Percentiles rank a stretch among this genome's conserved stretches.
phyloP scores from a whole-genome alignment of 2,329 filamentous ascomycete genomes.

The Trichoderma guizhouense region DNA sequence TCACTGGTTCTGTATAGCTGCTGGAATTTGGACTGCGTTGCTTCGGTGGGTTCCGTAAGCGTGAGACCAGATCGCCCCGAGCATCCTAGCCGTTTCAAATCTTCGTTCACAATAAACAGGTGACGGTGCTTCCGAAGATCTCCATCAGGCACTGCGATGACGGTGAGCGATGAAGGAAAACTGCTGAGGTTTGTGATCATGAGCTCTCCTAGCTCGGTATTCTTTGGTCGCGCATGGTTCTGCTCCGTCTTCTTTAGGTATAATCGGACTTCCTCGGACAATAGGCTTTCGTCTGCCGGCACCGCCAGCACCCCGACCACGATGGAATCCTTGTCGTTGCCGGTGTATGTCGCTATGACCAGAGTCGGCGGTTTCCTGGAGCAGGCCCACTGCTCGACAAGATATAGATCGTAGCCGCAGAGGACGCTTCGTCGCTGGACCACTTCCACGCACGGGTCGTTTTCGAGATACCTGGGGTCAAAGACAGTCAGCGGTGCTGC shows the following conservation, averaged over 20 bases:
- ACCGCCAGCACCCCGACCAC: constrained; percentile 77
- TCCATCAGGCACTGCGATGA: constrained; percentile 86
- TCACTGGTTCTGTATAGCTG: constrained; percentile 88
- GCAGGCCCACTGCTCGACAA: constrained; percentile 97
- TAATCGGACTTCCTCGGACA: constrained; percentile 73
- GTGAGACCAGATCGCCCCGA: constrained; percentile 85
- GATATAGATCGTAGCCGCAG: constrained; percentile 83
- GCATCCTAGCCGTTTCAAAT: constrained; percentile 88
- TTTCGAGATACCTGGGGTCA: constrained; percentile 67
- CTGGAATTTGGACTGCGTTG: constrained; percentile 86
- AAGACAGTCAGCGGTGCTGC: background rate
- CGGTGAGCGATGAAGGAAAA: constrained; percentile 86
- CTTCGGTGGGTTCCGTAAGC: constrained; percentile 70
- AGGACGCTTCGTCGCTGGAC: constrained; percentile 69
- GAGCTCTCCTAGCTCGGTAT: constrained; percentile 76
- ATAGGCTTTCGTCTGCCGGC: constrained; percentile 72
- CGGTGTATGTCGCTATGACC: constrained; percentile 89
- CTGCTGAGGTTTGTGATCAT: constrained; percentile 93
- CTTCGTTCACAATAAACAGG: constrained; percentile 89
- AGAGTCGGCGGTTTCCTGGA: constrained; percentile 87
- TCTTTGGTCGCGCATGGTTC: constrained; percentile 78
- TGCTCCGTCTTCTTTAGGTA: constrained; percentile 86
- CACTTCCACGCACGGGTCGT: constrained; percentile 73
- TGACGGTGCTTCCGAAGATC: constrained; percentile 77
- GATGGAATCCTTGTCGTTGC: constrained; percentile 75